Evolutionary conservation across 1,284 basidiomycete genomes (phyloP), one percentile per base, ranked within the genome.

Genomic region (Pseudozyma pruni): DNA sequence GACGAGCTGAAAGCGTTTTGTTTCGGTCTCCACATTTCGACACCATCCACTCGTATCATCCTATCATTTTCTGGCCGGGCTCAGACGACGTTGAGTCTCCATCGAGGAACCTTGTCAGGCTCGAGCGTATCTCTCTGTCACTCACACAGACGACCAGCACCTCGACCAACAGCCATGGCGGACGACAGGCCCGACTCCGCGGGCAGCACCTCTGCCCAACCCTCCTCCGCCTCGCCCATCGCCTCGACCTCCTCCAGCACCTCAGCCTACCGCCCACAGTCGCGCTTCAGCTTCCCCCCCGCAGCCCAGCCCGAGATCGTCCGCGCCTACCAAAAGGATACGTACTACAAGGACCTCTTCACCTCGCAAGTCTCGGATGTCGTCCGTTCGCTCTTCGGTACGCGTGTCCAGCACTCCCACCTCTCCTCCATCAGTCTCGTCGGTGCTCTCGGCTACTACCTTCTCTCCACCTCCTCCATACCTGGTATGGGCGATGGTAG

Each of bases 331-430:
- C 66, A 70, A 33, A 67, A 69, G 20, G 71, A 73, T 17, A 61
- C 79, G 2, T 83, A 83, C 76, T 84, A 84, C 59, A 76, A 80
- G 42, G 54, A 73, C 23, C 74, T 81, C 31, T 74, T 84, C 37
- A 74, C 62, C 8, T 76, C 81, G 33, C 78, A 80, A 45, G 53
- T 83, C 14, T 76, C 81, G 47, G 81, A 83, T 34, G 78, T 83
- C 2, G 62, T 74, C 2, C 63, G 82, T 19, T 73, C 76, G 9
- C 50, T 83, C 31, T 58, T 84, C 72, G 83, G 83, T 5, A 75
- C 79, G 2, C 76, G 83, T 1, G 78, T 80, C 60, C 64, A 83
- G 42, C 81, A 83, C 46, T 64, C 64, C 0, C 81, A 79, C 55
- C 56, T 71, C 17, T 66, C 72, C 5, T 75, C 80, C 52, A 72